These are phyloP conservation scores for Fusarium ambrosium DNA, from an alignment of 2,329 filamentous ascomycete genomes.

Conservation along the genomic window DNA sequence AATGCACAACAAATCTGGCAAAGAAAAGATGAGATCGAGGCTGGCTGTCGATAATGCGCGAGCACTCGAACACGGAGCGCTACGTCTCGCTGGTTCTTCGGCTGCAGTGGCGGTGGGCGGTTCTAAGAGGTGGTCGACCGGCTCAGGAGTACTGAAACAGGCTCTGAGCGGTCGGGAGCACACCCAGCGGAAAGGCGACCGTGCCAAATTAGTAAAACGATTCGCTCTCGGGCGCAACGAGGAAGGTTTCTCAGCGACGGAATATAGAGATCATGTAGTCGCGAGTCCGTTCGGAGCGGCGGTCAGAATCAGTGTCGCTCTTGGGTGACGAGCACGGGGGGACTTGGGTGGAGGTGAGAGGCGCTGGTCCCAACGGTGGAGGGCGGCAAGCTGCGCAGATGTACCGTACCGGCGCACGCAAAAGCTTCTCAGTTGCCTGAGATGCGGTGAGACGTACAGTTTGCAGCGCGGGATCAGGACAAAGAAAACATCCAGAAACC, in stretches of 20 bases:
- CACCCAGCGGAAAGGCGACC: constrained; percentile 16
- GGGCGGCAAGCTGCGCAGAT: constrained; percentile 28
- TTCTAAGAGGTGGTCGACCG: constrained; percentile 21
- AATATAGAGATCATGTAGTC: constrained; percentile 43
- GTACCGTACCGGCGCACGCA: constrained; percentile 30
- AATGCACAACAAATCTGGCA: constrained; percentile 19
- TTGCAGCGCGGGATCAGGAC: constrained; percentile 25
- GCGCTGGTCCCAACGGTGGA: constrained; percentile 32
- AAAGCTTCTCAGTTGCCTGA: constrained; percentile 27
- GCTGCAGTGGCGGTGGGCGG: constrained; percentile 27
- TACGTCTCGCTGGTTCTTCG: constrained; percentile 25
- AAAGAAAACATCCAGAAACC: constrained; percentile 31
- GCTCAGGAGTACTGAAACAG: constrained; percentile 37
- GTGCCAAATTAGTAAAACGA: constrained; percentile 22
- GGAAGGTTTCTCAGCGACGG: constrained; percentile 35
- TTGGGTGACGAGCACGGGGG: constrained; percentile 39
- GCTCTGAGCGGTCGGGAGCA: constrained; percentile 33
- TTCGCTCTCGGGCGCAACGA: constrained; percentile 35
- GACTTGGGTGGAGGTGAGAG: constrained; percentile 37
- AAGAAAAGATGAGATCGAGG: constrained; percentile 19
- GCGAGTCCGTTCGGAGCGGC: constrained; percentile 34
- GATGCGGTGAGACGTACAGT: constrained; percentile 19
- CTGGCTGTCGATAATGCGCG: constrained; percentile 18
- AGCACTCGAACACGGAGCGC: constrained; percentile 9
- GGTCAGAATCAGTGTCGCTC: constrained; percentile 39